phyloP scores from a whole-genome alignment of 306 rosid genomes.

The Cicer pinnatifidum region DNA sequence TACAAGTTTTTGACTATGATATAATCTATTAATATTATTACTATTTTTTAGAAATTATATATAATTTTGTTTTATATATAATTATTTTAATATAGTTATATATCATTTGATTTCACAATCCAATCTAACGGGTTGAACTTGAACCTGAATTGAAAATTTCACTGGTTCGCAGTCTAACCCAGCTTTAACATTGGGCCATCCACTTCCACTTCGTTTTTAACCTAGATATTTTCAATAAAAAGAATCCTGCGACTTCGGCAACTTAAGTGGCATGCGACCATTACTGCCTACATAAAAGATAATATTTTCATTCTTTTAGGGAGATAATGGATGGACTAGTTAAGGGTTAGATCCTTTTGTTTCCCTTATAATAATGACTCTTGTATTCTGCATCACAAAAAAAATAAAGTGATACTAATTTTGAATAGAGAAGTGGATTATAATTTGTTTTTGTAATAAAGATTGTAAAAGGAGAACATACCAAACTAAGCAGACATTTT shows the following conservation, averaged over 20 bases:
- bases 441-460: constrained; percentile 14
- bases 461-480: constrained; percentile 5
- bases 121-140: background rate
- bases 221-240: constrained; percentile 7
- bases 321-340: background rate
- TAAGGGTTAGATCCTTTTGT: constrained; percentile 20
- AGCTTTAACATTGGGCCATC: background rate
- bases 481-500: constrained; percentile 6
- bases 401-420: background rate
- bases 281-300: constrained; percentile 8
- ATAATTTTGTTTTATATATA: background rate
- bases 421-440: constrained; percentile 32
- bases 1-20: constrained; percentile 1
- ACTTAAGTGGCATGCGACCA: constrained; percentile 16
- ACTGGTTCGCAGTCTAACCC: background rate
- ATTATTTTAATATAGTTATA: background rate
- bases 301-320: background rate
- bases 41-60: too few relatives aligned
- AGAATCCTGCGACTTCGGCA: background rate
- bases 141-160: constrained; percentile 9
- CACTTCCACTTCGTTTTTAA: constrained; percentile 1
- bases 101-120: constrained; percentile 1
- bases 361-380: constrained; percentile 20
- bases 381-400: constrained; percentile 5
- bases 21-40: background rate